These are phyloP conservation scores for Linnemannia exigua DNA, from an alignment of 192 early-diverging fungal genomes.

Conservation along the genomic window DNA sequence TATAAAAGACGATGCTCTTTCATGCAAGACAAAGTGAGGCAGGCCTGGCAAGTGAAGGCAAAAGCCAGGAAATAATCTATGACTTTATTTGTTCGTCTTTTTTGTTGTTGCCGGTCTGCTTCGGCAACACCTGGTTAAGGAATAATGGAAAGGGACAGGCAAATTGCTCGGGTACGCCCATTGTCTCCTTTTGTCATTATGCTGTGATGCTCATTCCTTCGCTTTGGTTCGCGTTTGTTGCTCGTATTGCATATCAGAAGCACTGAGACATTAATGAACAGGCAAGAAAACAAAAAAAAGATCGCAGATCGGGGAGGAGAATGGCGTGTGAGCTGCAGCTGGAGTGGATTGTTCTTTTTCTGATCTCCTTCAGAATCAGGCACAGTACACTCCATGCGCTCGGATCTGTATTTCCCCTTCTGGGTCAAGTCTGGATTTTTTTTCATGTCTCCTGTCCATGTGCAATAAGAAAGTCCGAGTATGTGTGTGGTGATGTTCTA, in stretches of 20 bases:
- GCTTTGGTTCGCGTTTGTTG: neutral
- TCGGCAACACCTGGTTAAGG: neutral
- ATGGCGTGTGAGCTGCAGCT: constrained; percentile 5
- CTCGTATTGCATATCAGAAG: neutral
- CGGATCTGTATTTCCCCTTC: constrained; percentile 3
- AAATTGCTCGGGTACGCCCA: neutral
- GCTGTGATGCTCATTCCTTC: neutral
- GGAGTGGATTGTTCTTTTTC: neutral
- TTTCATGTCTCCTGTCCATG: neutral
- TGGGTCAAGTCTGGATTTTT: neutral
- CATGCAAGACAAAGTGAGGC: too few species aligned
- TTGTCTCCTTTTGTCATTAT: too few species aligned
- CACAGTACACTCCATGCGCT: neutral
- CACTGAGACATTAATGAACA: neutral
- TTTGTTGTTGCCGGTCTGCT: neutral
- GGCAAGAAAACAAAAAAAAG: neutral
- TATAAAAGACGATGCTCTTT: too few species aligned
- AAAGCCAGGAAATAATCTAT: too few species aligned
- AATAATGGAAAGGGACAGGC: neutral
- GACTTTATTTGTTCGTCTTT: neutral
- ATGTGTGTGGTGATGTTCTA: neutral
- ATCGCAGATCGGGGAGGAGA: neutral
- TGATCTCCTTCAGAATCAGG: neutral
- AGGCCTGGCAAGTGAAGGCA: too few species aligned
- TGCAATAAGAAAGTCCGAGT: neutral